These are phyloP conservation scores for Alternaria consortialis DNA, from an alignment of 2,329 filamentous ascomycete species.

Conservation along the genomic window DNA sequence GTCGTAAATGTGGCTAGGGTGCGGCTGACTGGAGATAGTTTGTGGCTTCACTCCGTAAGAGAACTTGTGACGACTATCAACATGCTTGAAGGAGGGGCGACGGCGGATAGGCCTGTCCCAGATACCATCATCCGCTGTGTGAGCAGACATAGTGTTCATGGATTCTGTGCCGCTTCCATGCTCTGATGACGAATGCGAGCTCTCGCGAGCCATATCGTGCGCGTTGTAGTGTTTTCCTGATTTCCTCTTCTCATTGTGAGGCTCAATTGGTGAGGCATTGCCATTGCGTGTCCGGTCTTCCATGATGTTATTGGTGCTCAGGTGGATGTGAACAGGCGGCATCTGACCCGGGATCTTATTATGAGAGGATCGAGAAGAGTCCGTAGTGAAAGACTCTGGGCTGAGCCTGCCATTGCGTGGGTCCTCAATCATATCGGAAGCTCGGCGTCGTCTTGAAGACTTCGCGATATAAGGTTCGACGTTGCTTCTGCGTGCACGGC, in stretches of 20 bases:
- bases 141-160: slow-evolving; percentile 27
- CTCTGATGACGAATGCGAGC: slow-evolving; percentile 22
- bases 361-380: slow-evolving; percentile 28
- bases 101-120: slow-evolving; percentile 26
- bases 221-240: slow-evolving; percentile 14
- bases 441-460: slow-evolving; percentile 17
- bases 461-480: slow-evolving; percentile 18
- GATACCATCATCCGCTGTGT: slow-evolving; percentile 32
- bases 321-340: slow-evolving; percentile 33
- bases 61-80: slow-evolving; percentile 3
- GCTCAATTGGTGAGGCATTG: slow-evolving; percentile 16
- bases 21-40: slow-evolving; percentile 4
- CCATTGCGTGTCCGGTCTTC: slow-evolving; percentile 24
- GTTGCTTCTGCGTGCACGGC: slow-evolving; percentile 16
- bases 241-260: slow-evolving; percentile 19
- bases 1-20: slow-evolving; percentile 20
- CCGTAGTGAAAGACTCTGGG: slow-evolving; percentile 21
- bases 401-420: slow-evolving; percentile 31
- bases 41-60: not conserved
- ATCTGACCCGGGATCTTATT: slow-evolving; percentile 12
- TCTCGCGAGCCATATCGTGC: slow-evolving; percentile 28
- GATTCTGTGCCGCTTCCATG: slow-evolving; percentile 35
- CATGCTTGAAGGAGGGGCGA: slow-evolving; percentile 5
- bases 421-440: slow-evolving; percentile 22
- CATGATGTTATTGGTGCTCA: slow-evolving; percentile 21